Evolutionary conservation across 2,329 filamentous ascomycete genomes (phyloP).

Genomic region (Rugonectria rugulosa): DNA sequence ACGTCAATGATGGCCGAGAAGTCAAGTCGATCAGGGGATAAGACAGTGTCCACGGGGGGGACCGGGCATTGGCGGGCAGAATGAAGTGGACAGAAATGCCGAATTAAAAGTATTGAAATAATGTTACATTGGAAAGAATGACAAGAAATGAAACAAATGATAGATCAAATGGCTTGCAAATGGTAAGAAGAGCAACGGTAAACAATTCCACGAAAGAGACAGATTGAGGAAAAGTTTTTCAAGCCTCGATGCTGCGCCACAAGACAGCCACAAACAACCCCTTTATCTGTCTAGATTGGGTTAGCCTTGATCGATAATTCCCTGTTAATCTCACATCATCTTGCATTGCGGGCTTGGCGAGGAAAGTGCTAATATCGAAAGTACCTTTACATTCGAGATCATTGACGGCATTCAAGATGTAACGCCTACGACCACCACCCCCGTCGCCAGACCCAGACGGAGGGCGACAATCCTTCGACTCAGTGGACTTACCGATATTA

Average conservation of each 20-base stretch:
- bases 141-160: background rate
- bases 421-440: no score
- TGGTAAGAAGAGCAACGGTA: no score
- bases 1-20: background rate
- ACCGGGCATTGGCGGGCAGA: background rate
- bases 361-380: no score
- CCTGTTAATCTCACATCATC: no score
- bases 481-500: no score
- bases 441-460: no score
- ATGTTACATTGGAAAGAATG: slow-evolving; percentile 1
- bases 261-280: background rate
- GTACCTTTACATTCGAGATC: no score
- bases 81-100: background rate
- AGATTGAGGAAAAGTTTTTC: slow-evolving; percentile 4
- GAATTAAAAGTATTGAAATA: background rate
- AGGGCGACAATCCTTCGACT: no score
- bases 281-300: no score
- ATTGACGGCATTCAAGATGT: no score
- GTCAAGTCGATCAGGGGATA: background rate
- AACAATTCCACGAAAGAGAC: background rate
- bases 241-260: background rate
- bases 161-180: background rate
- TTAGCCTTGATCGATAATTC: no score
- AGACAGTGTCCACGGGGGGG: background rate
- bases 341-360: no score